phyloP scores from a whole-genome alignment of 768 basidiomycete species.

The Mycena galericulata region DNA sequence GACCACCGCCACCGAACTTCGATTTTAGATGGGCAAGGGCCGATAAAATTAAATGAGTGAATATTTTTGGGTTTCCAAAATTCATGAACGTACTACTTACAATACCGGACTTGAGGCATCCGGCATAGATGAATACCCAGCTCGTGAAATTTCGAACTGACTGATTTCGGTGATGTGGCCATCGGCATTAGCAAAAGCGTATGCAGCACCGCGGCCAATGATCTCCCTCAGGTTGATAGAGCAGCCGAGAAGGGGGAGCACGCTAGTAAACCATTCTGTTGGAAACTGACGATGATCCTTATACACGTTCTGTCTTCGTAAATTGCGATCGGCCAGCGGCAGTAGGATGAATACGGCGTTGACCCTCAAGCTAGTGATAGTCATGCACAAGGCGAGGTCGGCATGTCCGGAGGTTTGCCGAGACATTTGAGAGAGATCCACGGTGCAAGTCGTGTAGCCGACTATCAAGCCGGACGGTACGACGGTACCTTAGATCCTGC shows the following conservation, averaged over 20 bases:
- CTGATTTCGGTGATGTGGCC: conserved; percentile 32
- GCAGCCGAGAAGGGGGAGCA: conserved; percentile 27
- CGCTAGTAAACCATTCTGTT: conserved; percentile 12
- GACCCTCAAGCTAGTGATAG: too few species aligned
- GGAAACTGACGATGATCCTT: too few species aligned
- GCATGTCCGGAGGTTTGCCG: too few species aligned
- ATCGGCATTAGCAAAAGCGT: conserved; percentile 41
- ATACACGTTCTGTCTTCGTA: too few species aligned
- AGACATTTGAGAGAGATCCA: too few species aligned
- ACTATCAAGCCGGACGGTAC: too few species aligned
- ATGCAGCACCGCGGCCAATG: conserved; percentile 12
- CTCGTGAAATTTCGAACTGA: conserved; percentile 48
- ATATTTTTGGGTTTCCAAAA: neutral
- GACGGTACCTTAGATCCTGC: too few species aligned
- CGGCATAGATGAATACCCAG: conserved; percentile 58
- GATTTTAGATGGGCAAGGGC: conserved; percentile 57
- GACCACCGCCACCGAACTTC: conserved; percentile 52
- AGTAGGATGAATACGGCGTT: too few species aligned
- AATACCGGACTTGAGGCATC: conserved; percentile 51
- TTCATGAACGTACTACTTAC: conserved; percentile 44
- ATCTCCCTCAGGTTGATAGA: conserved; percentile 24
- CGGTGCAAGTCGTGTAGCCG: too few species aligned
- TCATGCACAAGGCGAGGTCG: too few species aligned
- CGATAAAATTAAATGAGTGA: conserved; percentile 23
- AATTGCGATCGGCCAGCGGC: too few species aligned